Percentiles rank a stretch among this genome's conserved stretches.
Conservation (phyloP, 139 green algal genomes). For the Desmodesmus armatus region DNA sequence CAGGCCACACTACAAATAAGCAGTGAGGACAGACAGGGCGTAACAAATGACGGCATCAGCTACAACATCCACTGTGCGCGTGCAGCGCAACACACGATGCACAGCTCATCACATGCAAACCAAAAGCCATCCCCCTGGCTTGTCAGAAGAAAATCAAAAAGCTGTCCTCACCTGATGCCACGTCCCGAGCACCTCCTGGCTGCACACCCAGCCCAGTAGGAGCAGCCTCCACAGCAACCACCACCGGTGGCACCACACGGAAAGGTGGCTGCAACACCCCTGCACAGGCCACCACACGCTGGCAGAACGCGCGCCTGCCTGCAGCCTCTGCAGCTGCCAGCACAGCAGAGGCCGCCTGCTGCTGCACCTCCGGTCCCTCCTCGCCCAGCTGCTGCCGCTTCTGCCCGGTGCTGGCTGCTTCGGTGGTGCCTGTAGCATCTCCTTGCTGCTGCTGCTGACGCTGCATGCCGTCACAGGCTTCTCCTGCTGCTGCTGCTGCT, state of each 20-base stretch:
- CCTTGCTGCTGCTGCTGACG: not conserved
- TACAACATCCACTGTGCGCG: too few species aligned
- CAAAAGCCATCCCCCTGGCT: too few species aligned
- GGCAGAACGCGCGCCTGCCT: not conserved
- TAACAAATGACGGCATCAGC: too few species aligned
- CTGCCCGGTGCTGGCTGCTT: not conserved
- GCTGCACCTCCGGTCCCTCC: conserved; percentile 4
- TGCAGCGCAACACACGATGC: conserved; percentile 1
- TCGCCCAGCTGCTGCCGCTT: not conserved
- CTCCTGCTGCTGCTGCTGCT: too few species aligned
- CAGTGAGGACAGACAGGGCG: too few species aligned
- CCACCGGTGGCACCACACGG: not conserved
- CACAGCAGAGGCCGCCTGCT: not conserved
- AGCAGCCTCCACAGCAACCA: conserved; percentile 19
- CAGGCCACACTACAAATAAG: not conserved
- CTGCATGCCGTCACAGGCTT: not conserved
- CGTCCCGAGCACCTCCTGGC: not conserved
- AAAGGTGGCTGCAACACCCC: not conserved
- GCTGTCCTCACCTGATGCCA: not conserved
- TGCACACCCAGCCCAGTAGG: not conserved
- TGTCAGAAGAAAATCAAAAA: not conserved
- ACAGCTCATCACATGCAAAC: not conserved
- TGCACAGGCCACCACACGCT: not conserved
- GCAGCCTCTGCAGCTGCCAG: conserved; percentile 18
- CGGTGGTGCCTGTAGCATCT: not conserved